Evolutionary conservation across 257 asterid genomes (phyloP).

Genomic region (Solanum sitiens): DNA sequence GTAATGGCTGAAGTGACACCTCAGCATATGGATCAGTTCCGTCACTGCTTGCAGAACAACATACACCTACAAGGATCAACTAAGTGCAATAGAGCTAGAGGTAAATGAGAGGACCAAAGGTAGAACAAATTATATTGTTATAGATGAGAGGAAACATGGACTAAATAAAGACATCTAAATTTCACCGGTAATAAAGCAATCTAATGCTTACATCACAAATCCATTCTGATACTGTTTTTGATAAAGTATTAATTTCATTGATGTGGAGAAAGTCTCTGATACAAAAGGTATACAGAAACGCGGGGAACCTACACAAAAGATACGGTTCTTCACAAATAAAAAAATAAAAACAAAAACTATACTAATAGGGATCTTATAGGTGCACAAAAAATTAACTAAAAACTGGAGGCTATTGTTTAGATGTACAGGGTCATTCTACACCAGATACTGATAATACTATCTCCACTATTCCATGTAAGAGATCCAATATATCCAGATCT

Average conservation of each 20-base stretch:
- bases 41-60: conserved; percentile 83
- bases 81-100: conserved; percentile 23
- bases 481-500: not conserved
- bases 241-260: not conserved
- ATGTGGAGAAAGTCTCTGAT: not conserved
- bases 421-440: not conserved
- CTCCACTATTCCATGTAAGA: not conserved
- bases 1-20: conserved; percentile 80
- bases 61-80: conserved; percentile 93
- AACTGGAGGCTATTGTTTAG: not conserved
- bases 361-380: not conserved
- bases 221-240: not conserved
- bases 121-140: not conserved
- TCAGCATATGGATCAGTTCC: conserved; percentile 87
- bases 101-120: not conserved
- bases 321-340: not conserved
- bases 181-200: not conserved
- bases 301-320: not conserved
- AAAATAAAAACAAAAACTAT: not conserved
- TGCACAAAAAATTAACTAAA: not conserved
- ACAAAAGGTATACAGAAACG: not conserved
- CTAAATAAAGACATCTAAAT: not conserved
- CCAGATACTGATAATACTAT: not conserved
- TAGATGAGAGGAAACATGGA: not conserved
- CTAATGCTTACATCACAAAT: not conserved